Evolutionary conservation across 2,329 filamentous ascomycete genomes (phyloP).

Genomic region (Hawksworthiomyces lignivorus): DNA sequence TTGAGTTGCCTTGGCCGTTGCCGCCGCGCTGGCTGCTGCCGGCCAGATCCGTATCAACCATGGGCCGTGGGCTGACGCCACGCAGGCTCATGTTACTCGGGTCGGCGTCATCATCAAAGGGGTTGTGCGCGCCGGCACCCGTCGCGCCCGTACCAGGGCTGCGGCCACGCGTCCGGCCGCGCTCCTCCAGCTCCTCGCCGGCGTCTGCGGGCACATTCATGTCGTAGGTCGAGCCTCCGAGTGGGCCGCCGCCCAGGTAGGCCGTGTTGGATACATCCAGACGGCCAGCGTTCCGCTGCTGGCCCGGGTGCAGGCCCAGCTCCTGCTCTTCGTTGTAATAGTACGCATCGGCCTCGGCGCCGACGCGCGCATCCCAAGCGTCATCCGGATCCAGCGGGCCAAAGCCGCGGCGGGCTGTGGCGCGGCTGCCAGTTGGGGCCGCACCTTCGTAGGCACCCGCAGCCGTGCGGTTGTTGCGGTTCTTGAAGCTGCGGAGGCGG

Average conservation of each 20-base stretch:
- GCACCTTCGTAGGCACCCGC: conserved; percentile 64
- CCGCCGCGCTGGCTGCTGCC: conserved; percentile 6
- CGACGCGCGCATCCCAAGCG: conserved; percentile 76
- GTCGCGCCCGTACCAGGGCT: conserved; percentile 23
- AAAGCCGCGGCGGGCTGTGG: conserved; percentile 28
- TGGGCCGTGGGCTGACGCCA: conserved; percentile 70
- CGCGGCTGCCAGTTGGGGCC: conserved; percentile 27
- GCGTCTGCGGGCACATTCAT: conserved; percentile 36
- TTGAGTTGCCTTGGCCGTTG: conserved; percentile 25
- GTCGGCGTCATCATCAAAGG: conserved; percentile 58
- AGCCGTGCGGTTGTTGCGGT: conserved; percentile 53
- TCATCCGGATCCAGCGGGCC: conserved; percentile 72
- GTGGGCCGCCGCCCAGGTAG: conserved; percentile 9
- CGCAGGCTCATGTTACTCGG: conserved; percentile 54
- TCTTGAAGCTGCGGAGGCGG: conserved; percentile 54
- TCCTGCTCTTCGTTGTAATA: conserved; percentile 69
- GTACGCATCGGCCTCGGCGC: conserved; percentile 56
- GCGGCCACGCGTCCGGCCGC: conserved; percentile 37
- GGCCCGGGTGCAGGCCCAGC: conserved; percentile 41
- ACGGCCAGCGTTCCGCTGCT: conserved; percentile 26
- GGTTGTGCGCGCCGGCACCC: conserved; percentile 43
- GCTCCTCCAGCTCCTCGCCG: conserved; percentile 21
- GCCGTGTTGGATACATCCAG: conserved; percentile 11
- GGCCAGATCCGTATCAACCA: conserved; percentile 37
- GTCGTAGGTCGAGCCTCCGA: conserved; percentile 34